These are phyloP conservation scores for Dendrobium officinale DNA, from an alignment of 106 monocot genomes.

Conservation along the genomic window DNA sequence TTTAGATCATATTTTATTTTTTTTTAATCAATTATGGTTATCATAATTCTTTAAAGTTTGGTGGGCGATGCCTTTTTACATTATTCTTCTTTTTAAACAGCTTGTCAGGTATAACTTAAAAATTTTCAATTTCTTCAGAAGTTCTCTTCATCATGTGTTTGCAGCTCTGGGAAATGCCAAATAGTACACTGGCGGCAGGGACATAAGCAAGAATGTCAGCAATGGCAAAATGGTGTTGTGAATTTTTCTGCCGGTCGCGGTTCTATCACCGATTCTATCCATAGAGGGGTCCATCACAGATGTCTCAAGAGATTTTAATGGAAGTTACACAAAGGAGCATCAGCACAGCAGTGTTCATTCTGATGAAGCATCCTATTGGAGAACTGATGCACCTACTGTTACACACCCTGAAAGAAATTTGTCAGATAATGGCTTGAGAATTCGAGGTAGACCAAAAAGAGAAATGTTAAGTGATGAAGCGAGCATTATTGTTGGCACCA, in stretches of 20 bases:
- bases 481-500: conserved; percentile 14
- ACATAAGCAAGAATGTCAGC: conserved; percentile 79
- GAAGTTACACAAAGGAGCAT: conserved; percentile 19
- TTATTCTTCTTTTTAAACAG: too few species aligned
- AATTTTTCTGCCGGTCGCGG: conserved; percentile 17
- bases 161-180: conserved; percentile 95
- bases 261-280: conserved; percentile 14
- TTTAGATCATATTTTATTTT: background rate
- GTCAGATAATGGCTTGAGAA: conserved; percentile 14
- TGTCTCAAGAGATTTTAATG: conserved; percentile 15
- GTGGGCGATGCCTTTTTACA: too few species aligned
- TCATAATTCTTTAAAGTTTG: background rate
- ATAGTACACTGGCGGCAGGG: conserved; percentile 98
- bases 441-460: conserved; percentile 21
- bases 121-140: conserved; percentile 13
- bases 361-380: conserved; percentile 15
- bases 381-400: conserved; percentile 16
- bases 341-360: conserved; percentile 10
- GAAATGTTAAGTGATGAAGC: conserved; percentile 19
- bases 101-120: background rate
- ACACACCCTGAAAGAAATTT: conserved; percentile 11
- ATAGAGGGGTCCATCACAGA: conserved; percentile 16
- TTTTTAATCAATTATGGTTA: background rate
- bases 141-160: conserved; percentile 16
- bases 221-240: conserved; percentile 23